Conservation (phyloP, 495 filamentous ascomycete genomes). For the Friedmanniomyces simplex region DNA sequence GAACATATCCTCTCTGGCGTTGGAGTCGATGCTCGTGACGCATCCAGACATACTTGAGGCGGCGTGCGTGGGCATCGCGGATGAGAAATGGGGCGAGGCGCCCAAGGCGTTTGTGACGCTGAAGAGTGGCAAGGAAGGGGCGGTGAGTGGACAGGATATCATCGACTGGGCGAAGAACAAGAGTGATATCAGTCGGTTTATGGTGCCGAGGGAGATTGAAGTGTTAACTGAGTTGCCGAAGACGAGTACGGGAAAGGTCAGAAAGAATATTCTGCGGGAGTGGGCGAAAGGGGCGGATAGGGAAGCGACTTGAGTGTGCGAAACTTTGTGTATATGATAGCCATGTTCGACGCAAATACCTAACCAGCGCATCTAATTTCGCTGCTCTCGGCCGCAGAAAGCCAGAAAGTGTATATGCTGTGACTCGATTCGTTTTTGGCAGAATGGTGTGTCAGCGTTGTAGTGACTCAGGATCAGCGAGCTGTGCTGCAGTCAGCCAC, state of each 20-base stretch:
- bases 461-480: no score
- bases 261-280: conserved; percentile 85
- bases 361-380: no score
- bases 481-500: no score
- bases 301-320: conserved; percentile 1
- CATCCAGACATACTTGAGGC: conserved; percentile 86
- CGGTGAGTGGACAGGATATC: conserved; percentile 55
- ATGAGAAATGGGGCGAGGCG: conserved; percentile 87
- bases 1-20: conserved; percentile 88
- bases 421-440: no score
- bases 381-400: no score
- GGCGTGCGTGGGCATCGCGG: conserved; percentile 78
- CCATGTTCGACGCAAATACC: not conserved
- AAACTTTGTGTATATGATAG: not conserved
- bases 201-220: conserved; percentile 91
- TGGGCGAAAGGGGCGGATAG: conserved; percentile 58
- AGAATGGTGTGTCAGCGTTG: no score
- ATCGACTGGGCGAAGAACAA: conserved; percentile 76
- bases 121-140: conserved; percentile 42
- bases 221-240: conserved; percentile 82
- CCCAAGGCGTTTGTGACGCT: conserved; percentile 91
- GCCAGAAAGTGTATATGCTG: no score
- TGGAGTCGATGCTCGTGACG: conserved; percentile 83
- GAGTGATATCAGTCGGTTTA: conserved; percentile 78
- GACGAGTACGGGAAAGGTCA: conserved; percentile 91